Conservation (phyloP, 495 filamentous ascomycete species). For the Chaetomidium leptoderma region DNA sequence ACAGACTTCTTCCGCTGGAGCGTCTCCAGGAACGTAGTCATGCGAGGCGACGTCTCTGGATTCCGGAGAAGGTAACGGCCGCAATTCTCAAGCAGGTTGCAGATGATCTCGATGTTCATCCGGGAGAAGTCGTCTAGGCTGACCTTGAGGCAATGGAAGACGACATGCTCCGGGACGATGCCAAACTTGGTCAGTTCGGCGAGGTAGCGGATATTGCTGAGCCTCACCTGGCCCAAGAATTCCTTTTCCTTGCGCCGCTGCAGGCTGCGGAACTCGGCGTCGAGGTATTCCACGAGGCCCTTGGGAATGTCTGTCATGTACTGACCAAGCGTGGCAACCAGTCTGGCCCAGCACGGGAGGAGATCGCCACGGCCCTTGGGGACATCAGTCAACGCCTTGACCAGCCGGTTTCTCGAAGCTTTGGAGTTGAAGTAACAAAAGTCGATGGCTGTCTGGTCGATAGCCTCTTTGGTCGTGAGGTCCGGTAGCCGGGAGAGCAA, state of each 20-base stretch:
- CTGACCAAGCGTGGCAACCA: conserved; percentile 87
- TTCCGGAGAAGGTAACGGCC: conserved; percentile 92
- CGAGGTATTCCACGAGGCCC: conserved; percentile 86
- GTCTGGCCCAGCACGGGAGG: conserved; percentile 83
- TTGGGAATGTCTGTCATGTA: conserved; percentile 92
- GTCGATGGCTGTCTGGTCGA: conserved; percentile 88
- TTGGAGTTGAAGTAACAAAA: conserved; percentile 99
- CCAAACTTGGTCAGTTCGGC: conserved; percentile 98
- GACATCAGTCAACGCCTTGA: conserved; percentile 90
- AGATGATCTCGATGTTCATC: conserved; percentile 98
- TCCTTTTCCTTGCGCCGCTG: conserved; percentile 99
- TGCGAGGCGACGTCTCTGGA: conserved; percentile 86
- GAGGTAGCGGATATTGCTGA: conserved; percentile 92
- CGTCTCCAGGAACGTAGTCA: conserved; percentile 90
- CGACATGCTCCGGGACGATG: conserved; percentile 95
- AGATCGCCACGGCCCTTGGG: conserved; percentile 91
- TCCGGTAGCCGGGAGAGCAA: conserved; percentile 84
- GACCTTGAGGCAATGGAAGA: conserved; percentile 97
- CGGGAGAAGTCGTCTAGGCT: conserved; percentile 95
- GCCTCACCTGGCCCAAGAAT: conserved; percentile 87
- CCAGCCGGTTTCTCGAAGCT: conserved; percentile 86
- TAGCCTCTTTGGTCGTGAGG: conserved; percentile 80
- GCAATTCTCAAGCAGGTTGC: conserved; percentile 95
- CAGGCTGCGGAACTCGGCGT: conserved; percentile 94
- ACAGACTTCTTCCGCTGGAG: conserved; percentile 92